Evolutionary conservation across 352 stramenopile species (phyloP).

Genomic region (Thalassiosira mediterranea): DNA sequence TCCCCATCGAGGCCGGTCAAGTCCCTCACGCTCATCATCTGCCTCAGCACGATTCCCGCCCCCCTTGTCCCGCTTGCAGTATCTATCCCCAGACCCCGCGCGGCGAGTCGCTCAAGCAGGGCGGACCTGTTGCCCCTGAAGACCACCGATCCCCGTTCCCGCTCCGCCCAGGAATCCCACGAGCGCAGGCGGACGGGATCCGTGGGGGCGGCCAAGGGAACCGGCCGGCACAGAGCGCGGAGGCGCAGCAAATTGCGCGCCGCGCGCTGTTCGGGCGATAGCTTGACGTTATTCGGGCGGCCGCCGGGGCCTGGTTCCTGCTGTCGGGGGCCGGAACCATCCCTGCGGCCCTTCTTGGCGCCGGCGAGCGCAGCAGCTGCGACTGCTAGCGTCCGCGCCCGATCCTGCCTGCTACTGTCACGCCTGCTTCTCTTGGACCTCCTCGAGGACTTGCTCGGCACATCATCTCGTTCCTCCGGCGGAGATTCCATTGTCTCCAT

Average conservation of each 20-base stretch:
- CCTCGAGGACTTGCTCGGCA: not conserved
- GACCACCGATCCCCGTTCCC: slow-evolving; percentile 72
- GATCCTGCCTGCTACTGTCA: slow-evolving; percentile 46
- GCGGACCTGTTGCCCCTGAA: slow-evolving; percentile 75
- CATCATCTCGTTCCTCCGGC: not conserved
- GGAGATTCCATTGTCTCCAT: not conserved
- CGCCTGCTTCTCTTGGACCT: slow-evolving; percentile 20
- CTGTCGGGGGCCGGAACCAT: not conserved
- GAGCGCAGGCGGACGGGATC: slow-evolving; percentile 76
- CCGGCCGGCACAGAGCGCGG: slow-evolving; percentile 64
- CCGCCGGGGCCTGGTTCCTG: not conserved
- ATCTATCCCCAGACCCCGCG: slow-evolving; percentile 66
- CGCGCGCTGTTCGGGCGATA: slow-evolving; percentile 62
- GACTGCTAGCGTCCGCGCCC: slow-evolving; percentile 70
- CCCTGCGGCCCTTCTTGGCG: slow-evolving; percentile 50
- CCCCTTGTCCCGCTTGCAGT: slow-evolving; percentile 57
- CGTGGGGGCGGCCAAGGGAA: slow-evolving; percentile 60
- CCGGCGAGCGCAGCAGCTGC: slow-evolving; percentile 64
- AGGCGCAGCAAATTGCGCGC: slow-evolving; percentile 70
- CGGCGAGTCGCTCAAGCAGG: slow-evolving; percentile 60
- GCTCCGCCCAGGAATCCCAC: slow-evolving; percentile 76
- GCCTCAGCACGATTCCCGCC: slow-evolving; percentile 66
- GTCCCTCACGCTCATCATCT: slow-evolving; percentile 82
- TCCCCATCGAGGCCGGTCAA: slow-evolving; percentile 21
- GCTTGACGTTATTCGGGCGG: slow-evolving; percentile 29